phyloP scores from a whole-genome alignment of 75 land plant genomes.

The Cunninghamia lanceolata region DNA sequence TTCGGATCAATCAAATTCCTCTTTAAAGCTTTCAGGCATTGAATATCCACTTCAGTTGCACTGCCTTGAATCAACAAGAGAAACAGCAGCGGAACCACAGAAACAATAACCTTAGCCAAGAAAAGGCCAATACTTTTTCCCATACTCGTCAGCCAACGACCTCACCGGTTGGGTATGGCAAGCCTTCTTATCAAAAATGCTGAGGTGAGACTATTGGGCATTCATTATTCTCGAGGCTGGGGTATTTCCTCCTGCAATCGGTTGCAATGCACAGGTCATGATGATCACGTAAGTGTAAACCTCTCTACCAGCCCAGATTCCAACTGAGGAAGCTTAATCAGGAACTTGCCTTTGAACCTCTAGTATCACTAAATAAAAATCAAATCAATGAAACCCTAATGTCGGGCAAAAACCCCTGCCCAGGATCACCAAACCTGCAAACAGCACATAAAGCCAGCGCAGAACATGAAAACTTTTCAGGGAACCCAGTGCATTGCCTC shows the following conservation, averaged over 20 bases:
- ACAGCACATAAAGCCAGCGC: background rate
- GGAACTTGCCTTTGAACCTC: background rate
- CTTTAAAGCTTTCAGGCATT: constrained; percentile 31
- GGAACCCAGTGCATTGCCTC: background rate
- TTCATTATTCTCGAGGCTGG: background rate
- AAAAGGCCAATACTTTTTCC: background rate
- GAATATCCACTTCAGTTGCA: constrained; percentile 17
- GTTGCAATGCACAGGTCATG: background rate
- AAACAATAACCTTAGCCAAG: background rate
- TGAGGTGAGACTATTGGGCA: background rate
- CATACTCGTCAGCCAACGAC: background rate
- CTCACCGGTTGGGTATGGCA: background rate
- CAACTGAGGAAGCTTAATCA: background rate
- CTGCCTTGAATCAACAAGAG: background rate
- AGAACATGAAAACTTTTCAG: background rate
- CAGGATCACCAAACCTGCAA: background rate
- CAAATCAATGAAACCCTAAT: background rate
- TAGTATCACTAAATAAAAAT: background rate
- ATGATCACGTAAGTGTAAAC: background rate
- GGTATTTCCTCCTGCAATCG: background rate
- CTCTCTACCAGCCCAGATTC: background rate
- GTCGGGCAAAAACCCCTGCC: background rate
- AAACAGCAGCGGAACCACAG: background rate
- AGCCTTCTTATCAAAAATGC: background rate
- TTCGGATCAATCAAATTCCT: constrained; percentile 30